Evolutionary conservation across 2,329 filamentous ascomycete species (phyloP).

Genomic region (Colletotrichum tabaci): DNA sequence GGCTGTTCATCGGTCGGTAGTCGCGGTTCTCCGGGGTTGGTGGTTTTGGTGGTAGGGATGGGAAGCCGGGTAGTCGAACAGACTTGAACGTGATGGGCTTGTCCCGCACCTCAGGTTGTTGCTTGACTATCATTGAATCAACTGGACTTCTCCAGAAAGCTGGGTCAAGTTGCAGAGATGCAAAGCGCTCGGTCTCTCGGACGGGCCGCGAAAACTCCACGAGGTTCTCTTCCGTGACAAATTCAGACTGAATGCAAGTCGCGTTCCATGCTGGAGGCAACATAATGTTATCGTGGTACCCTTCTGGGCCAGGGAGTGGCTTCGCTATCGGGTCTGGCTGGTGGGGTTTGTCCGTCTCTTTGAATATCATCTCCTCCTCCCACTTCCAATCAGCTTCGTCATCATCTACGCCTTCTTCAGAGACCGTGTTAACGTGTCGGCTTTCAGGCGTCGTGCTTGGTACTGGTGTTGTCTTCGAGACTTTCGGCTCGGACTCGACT

Average conservation of each 20-base stretch:
- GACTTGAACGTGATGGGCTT: slow-evolving; percentile 30
- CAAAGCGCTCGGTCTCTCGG: slow-evolving; percentile 58
- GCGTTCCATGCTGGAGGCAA: slow-evolving; percentile 62
- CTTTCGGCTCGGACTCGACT: slow-evolving; percentile 16
- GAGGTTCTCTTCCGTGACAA: slow-evolving; percentile 59
- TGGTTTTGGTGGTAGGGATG: slow-evolving; percentile 36
- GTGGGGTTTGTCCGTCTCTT: slow-evolving; percentile 51
- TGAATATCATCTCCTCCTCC: slow-evolving; percentile 57
- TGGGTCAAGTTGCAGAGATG: slow-evolving; percentile 59
- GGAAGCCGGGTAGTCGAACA: slow-evolving; percentile 33
- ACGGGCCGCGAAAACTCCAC: slow-evolving; percentile 60
- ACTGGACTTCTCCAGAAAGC: slow-evolving; percentile 52
- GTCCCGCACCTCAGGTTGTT: slow-evolving; percentile 22
- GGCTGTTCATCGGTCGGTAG: slow-evolving; percentile 16
- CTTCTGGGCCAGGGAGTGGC: slow-evolving; percentile 54
- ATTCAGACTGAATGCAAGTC: slow-evolving; percentile 60
- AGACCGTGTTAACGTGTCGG: not conserved
- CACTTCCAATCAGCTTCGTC: slow-evolving; percentile 55
- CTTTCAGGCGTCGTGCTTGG: slow-evolving; percentile 23
- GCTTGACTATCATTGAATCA: not conserved
- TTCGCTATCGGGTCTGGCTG: slow-evolving; percentile 64
- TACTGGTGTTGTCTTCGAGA: not conserved
- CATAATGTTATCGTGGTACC: slow-evolving; percentile 61
- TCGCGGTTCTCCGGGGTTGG: slow-evolving; percentile 33
- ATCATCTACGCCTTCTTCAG: slow-evolving; percentile 30